Evolutionary conservation across 2,329 filamentous ascomycete genomes (phyloP), one percentile per base, ranked within the genome.

Genomic region (Cladosporium phlei): DNA sequence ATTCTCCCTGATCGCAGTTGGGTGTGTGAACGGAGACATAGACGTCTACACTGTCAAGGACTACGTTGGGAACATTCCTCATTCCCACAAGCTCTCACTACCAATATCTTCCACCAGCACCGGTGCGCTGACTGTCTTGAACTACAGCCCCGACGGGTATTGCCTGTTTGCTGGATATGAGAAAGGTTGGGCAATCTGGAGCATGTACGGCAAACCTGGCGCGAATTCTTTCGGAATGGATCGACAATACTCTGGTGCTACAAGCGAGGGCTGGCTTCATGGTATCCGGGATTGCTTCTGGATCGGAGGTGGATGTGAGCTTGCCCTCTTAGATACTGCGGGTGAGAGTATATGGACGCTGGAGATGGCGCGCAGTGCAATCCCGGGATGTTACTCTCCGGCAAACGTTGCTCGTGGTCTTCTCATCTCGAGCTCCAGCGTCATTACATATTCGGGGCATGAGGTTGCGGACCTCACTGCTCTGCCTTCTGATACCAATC

Each of bases 131-230:
- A 88, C 80, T 2, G 85, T 82, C 22, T 68, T 98, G 54, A 81
- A 71, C 50, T 98, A 95, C 70, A 96, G 93, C 1, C 89, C 91
- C 0, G 93, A 98, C 65, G 93, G 93, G 14, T 96, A 97, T 65
- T 95, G 90, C 64, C 76, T 98, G 7, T 96, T 98, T 66, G 89
- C 86, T 33, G 93, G 91, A 1, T 97, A 91, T 61, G 84, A 93
- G 59, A 82, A 84, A 49, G 94, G 93, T 1, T 98, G 93, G 93
- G 85, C 87, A 4, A 91, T 83, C 37, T 98, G 91, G 91, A 97
- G 91, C 64, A 93, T 97, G 28, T 98, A 95, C 66, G 93, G 93
- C 25, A 96, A 95, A 66, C 78, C 85, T 2, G 84, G 89, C 11
- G 89, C 85, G 46, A 88, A 82, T 56, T 95, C 88, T 61, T 97